Conservation (phyloP, 305 asterid genomes). For the Fraxinus latifolia region DNA sequence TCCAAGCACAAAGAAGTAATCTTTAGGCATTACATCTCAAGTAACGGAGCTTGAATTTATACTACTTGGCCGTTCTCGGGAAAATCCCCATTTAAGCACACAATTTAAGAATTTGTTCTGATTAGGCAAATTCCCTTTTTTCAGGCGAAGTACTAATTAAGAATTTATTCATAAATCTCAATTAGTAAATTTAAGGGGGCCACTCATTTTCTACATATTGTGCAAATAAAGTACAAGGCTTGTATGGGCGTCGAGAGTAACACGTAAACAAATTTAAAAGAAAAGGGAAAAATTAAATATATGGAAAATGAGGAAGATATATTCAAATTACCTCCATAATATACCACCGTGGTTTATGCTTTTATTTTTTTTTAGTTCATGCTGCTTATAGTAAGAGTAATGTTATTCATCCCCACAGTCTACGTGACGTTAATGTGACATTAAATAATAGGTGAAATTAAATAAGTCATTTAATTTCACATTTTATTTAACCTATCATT, state of each 20-base stretch:
- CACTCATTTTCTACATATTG: background rate
- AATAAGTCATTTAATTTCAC: no score
- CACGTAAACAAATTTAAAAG: background rate
- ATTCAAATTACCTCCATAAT: background rate
- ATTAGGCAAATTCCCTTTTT: background rate
- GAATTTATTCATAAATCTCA: background rate
- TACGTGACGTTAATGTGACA: no score
- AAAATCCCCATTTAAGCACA: background rate
- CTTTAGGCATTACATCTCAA: background rate
- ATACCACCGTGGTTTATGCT: background rate
- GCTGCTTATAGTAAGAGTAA: background rate
- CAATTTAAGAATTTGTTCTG: background rate
- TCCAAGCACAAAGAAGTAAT: background rate
- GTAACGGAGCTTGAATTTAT: background rate
- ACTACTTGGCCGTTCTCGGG: background rate
- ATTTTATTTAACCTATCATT: no score
- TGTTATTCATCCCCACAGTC: no score
- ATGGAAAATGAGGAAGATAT: background rate
- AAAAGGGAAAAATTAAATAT: background rate
- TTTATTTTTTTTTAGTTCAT: background rate
- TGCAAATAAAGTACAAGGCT: background rate
- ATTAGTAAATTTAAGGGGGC: background rate
- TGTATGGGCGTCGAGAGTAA: background rate
- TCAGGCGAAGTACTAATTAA: background rate
- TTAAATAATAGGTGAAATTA: no score